Evolutionary conservation across 306 rosid species (phyloP).

Genomic region (Ceratonia siliqua): DNA sequence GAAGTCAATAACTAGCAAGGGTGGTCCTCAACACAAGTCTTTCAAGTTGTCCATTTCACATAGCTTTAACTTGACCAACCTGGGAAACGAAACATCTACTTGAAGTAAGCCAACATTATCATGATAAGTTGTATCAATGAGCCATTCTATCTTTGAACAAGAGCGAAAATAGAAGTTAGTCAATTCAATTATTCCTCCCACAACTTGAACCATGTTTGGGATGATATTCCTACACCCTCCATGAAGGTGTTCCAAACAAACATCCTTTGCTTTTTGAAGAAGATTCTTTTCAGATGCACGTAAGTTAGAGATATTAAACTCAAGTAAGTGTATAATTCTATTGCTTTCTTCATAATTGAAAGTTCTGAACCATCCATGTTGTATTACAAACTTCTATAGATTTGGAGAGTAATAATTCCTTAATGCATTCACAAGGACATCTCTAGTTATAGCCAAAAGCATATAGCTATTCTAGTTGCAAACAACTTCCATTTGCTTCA

Average conservation of each 20-base stretch:
- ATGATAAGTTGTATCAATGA: not conserved
- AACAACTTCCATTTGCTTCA: not conserved
- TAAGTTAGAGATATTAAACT: not conserved
- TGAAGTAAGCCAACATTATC: not conserved
- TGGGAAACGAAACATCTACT: not conserved
- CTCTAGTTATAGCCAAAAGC: not conserved
- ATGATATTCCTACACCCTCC: not conserved
- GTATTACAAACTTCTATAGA: not conserved
- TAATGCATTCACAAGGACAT: not conserved
- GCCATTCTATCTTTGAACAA: not conserved
- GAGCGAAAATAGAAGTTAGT: not conserved
- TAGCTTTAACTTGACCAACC: not conserved
- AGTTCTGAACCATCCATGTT: not conserved
- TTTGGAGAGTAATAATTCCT: not conserved
- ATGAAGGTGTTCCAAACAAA: not conserved
- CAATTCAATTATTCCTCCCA: not conserved
- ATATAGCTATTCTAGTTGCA: not conserved
- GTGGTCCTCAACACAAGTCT: constrained; percentile 10
- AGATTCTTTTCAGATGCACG: not conserved
- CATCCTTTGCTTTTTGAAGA: not conserved
- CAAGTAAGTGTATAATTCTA: accelerated
- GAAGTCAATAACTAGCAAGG: not conserved
- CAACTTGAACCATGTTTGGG: not conserved
- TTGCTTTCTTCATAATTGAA: too few species aligned
- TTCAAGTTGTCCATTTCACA: not conserved